Percentiles rank a stretch among this genome's conserved stretches.
These are phyloP conservation scores for Leishmania gerbilli DNA, from an alignment of 208 protist genomes.

Conservation along the genomic window DNA sequence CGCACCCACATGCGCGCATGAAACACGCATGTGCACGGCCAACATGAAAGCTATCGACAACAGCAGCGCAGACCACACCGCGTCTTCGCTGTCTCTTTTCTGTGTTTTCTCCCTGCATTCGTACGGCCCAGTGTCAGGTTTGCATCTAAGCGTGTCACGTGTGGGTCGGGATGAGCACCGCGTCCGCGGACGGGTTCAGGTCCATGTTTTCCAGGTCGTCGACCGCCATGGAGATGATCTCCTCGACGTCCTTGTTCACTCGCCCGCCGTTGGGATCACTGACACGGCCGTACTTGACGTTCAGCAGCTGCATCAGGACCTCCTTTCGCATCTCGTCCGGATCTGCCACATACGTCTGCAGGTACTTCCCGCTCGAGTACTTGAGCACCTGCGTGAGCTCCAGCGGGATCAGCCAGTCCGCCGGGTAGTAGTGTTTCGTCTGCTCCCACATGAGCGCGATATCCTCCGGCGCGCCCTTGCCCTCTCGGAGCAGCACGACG, in stretches of 20 bases:
- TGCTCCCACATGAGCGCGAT: constrained; percentile 85
- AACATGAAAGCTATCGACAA: neutral
- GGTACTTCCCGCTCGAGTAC: constrained; percentile 74
- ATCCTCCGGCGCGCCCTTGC: constrained; percentile 71
- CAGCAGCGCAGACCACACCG: too few species aligned
- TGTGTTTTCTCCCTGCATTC: neutral
- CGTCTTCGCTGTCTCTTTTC: neutral
- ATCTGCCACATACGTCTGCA: constrained; percentile 84
- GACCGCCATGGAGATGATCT: constrained; percentile 84
- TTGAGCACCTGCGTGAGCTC: constrained; percentile 88
- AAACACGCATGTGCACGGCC: neutral
- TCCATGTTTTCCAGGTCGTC: constrained; percentile 82
- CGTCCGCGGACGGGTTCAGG: constrained; percentile 48
- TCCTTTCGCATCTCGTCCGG: constrained; percentile 83
- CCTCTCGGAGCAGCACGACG: constrained; percentile 79
- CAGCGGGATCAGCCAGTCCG: constrained; percentile 85
- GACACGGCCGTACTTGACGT: constrained; percentile 81
- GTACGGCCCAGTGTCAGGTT: neutral
- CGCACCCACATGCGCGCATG: neutral
- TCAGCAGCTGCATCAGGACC: constrained; percentile 78
- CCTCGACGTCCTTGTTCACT: constrained; percentile 81
- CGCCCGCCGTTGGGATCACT: constrained; percentile 62
- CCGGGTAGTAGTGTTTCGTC: constrained; percentile 81
- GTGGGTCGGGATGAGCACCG: constrained; percentile 67
- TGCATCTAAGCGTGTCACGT: constrained; percentile 34